A percentile compares a stretch with the other conserved stretches of the same genome.
Conservation (phyloP, 2,329 filamentous ascomycete species). For the Hortaea werneckii region DNA sequence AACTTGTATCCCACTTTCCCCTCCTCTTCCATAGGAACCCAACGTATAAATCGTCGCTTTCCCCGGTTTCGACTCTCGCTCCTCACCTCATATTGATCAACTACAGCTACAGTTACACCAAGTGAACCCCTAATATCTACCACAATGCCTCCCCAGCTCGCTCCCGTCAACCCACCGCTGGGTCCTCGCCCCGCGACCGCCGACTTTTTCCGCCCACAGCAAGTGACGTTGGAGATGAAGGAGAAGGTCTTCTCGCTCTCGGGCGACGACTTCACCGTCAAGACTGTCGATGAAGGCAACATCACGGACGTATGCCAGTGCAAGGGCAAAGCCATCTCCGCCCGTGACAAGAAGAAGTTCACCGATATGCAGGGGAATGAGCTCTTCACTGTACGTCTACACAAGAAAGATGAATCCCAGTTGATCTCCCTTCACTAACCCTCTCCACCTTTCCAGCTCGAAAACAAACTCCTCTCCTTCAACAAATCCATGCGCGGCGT, state of each 20-base stretch:
- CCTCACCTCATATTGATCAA: not conserved
- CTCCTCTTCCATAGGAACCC: not conserved
- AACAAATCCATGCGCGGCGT: conserved; percentile 45
- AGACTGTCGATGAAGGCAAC: conserved; percentile 42
- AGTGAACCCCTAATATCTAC: not conserved
- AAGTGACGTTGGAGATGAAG: conserved; percentile 44
- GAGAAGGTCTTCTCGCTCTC: conserved; percentile 53
- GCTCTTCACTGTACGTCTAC: conserved; percentile 44
- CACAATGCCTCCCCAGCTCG: conserved; percentile 10
- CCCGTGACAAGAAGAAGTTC: conserved; percentile 48
- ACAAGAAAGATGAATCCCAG: conserved; percentile 29
- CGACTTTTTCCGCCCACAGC: conserved; percentile 17
- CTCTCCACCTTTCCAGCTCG: conserved; percentile 2
- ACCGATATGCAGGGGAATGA: conserved; percentile 43
- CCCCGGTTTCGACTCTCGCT: not conserved
- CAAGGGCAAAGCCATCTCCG: conserved; percentile 43
- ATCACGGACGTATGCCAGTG: conserved; percentile 40
- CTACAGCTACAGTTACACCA: not conserved
- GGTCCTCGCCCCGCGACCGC: conserved; percentile 20
- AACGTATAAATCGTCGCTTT: not conserved
- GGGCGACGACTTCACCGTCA: conserved; percentile 56
- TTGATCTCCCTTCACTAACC: not conserved
- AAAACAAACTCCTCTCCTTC: conserved; percentile 43
- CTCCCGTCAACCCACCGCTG: conserved; percentile 19
- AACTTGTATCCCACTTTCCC: not conserved